phyloP scores from a whole-genome alignment of 2,329 filamentous ascomycete species.

The Fusarium brachygibbosum region DNA sequence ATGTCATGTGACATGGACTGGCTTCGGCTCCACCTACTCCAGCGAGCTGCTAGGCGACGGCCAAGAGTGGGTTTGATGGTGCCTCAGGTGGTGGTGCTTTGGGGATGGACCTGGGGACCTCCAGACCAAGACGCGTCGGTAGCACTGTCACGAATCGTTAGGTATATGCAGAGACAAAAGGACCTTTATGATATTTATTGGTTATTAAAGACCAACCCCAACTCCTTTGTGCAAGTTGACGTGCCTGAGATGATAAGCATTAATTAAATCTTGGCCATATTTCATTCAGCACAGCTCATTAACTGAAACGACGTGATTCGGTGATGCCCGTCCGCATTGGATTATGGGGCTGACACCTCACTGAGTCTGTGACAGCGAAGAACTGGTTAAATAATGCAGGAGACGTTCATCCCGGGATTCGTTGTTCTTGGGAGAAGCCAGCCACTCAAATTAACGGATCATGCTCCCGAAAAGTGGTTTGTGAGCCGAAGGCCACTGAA shows the following conservation, averaged over 20 bases:
- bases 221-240: background rate
- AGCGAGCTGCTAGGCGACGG: background rate
- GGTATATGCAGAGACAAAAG: background rate
- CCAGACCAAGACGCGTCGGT: conserved; percentile 3
- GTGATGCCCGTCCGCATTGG: conserved; percentile 8
- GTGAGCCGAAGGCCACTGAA: conserved; percentile 33
- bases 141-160: background rate
- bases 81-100: conserved; percentile 9
- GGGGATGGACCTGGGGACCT: background rate
- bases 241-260: background rate
- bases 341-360: conserved; percentile 18
- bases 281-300: background rate
- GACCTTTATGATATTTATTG: background rate
- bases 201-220: background rate
- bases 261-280: background rate
- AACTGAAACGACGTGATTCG: conserved; percentile 29
- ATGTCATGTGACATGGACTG: conserved; percentile 44
- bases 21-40: background rate
- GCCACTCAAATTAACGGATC: conserved; percentile 41
- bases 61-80: conserved; percentile 3
- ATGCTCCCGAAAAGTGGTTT: conserved; percentile 31
- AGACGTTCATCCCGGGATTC: conserved; percentile 15
- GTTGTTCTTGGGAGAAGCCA: conserved; percentile 30
- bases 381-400: conserved; percentile 10
- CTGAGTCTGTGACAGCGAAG: conserved; percentile 14